Evolutionary conservation across 768 basidiomycete species (phyloP), one percentile per base, ranked within the genome.

Genomic region (Dioszegia crocea): DNA sequence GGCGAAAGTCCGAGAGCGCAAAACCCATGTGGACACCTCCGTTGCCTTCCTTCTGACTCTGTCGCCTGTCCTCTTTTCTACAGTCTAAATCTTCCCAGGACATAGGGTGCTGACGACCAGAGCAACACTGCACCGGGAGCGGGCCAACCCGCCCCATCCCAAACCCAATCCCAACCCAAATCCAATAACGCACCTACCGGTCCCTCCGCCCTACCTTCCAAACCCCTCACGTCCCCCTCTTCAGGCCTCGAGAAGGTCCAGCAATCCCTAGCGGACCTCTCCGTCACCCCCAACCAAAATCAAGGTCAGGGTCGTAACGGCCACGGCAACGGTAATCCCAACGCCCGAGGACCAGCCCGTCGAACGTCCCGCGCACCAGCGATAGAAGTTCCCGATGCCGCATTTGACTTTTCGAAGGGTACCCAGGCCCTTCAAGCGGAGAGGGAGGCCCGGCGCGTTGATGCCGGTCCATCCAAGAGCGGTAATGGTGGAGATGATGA

Each of bases 31-130:
- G 72, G 72, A 74, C 69, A 71, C 56, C 61, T 74, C 72, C 72
- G 72, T 74, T 74, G 72, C 72, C 72, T 74, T 74, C 72, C 72
- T 74, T 74, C 72, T 74, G 72, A 74, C 51, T 58, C 23, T 19
- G 4, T 26, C 29, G 48, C 60, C n/a, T n/a, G n/a, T 21, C 46
- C 45, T 46, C 14, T 53, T 43, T 36, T n/a, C n/a, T 45, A 26
- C 48, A 3, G 14, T 46, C 16, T 27, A 41, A 21, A 9, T 21
- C 4, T 24, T 39, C 26, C 3, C n/a, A 11, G 3, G 17, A 17
- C 23, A 43, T 4, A 5, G 43, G 27, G 5, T 1, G 56, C 60
- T 66, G 55, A 71, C 30, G 11, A 16, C 16, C 38, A 66, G 62
- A 63, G 65, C 41, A 26, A 50, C n/a, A 61, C 41, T 14, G 52